Base-by-base conservation (phyloP, 1,284 basidiomycete genomes). In the Trametes versicolor region DNA sequence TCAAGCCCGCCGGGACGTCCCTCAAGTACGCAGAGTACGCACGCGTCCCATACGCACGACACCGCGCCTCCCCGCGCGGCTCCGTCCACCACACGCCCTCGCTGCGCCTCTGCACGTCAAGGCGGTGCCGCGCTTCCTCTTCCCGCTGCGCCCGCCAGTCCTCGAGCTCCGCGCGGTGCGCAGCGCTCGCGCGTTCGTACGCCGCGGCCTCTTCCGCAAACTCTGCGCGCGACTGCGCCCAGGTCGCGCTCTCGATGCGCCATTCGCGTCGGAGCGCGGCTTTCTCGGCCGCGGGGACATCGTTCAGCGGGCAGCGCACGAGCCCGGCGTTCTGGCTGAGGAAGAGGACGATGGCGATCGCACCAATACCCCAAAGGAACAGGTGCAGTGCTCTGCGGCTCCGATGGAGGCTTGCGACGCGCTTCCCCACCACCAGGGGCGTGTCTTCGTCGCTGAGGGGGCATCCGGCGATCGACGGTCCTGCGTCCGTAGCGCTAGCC, bases 61-160 rank as follows among this genome's bases (percentile, higher is more conserved):
- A 73, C 7, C 58, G 57, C 6, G 21, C 23, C 47, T 64, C 57
- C n/a, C 59, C 67, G 36, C 53, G 60, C 27, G 65, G 60, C 53
- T 64, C 62, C 6, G 65, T 63, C 70, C 70, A 73, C 37, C 59
- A 62, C 45, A 70, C 62, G 32, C 69, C 69, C 60, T 67, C 50
- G 36, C 67, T 62, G 29, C 52, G 62, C 13, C 65, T 61, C 58
- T 58, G 56, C 17, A 70, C 48, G 49, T 71, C 66, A 47, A 61
- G 60, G 50, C 63, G 64, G n/a, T 59, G 67, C 2, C 50, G 60
- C 19, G 60, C 58, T 41, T 71, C 70, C 36, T 64, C 61, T 2
- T 34, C 55, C 21, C 55, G 50, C 50, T 54, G 43, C 19, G 37
- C 32, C 50, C 47, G 27, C 62, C 62, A 63, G n/a, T 57, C 27